Conservation (phyloP, 345 rosid species). For the Aethionema arabicum region DNA sequence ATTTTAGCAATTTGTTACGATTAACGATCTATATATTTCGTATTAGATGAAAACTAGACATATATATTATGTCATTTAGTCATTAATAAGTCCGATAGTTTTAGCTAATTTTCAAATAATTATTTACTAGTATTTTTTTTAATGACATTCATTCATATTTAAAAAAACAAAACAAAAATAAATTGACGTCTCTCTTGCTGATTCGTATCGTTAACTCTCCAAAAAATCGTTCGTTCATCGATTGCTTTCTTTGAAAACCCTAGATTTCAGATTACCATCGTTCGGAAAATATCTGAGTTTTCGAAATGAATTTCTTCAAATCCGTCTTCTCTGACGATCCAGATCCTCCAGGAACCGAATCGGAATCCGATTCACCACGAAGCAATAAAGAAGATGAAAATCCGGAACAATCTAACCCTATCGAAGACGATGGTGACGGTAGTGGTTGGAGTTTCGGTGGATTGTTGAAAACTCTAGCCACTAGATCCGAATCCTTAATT, state of each 20-base stretch:
- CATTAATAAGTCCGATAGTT: no score
- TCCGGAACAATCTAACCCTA: slow-evolving; percentile 17
- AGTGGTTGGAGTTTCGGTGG: slow-evolving; percentile 63
- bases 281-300: slow-evolving; percentile 24
- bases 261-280: neutral
- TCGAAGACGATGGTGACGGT: slow-evolving; percentile 5
- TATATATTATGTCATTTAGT: no score
- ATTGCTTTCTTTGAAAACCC: neutral
- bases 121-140: no score
- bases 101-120: no score
- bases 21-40: no score
- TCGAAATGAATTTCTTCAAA: slow-evolving; percentile 77
- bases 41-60: no score
- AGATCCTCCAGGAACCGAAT: slow-evolving; percentile 41
- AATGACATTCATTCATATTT: slow-evolving; percentile 16
- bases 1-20: no score
- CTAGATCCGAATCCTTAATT: slow-evolving; percentile 74
- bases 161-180: no score
- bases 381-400: slow-evolving; percentile 12
- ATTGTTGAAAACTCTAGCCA: slow-evolving; percentile 53
- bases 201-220: neutral
- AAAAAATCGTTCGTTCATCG: neutral
- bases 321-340: slow-evolving; percentile 75
- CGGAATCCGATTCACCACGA: slow-evolving; percentile 39
- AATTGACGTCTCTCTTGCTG: neutral